Evolutionary conservation across 352 stramenopile species (phyloP).

Genomic region (Blastocystis sp.): DNA sequence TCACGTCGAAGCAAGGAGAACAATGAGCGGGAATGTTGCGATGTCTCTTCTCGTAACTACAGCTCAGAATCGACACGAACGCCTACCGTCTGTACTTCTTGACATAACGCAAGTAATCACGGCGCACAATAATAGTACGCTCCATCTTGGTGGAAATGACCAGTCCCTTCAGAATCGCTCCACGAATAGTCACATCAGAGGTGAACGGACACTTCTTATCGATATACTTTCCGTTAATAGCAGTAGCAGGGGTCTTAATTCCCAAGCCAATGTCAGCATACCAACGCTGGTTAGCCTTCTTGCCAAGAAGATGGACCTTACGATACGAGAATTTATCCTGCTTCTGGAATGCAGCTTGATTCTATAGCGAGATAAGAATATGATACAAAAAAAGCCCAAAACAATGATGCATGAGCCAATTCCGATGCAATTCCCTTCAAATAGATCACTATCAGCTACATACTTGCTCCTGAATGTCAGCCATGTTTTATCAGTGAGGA

Average conservation of each 20-base stretch:
- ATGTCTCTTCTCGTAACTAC: conserved; percentile 96
- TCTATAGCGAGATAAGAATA: not conserved
- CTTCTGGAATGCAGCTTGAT: conserved; percentile 51
- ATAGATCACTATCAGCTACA: not conserved
- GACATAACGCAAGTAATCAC: conserved; percentile 98
- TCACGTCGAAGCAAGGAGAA: conserved; percentile 89
- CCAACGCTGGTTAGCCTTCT: conserved; percentile 59
- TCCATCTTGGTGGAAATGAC: conserved; percentile 99
- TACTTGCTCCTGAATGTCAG: conserved; percentile 46
- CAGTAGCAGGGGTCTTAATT: conserved; percentile 43
- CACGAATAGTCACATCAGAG: conserved; percentile 95
- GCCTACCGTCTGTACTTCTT: conserved; percentile 87
- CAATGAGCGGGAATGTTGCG: conserved; percentile 97
- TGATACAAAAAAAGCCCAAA: not conserved
- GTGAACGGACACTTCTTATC: conserved; percentile 99
- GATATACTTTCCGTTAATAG: conserved; percentile 81
- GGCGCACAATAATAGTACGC: conserved; percentile 94
- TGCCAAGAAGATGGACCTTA: conserved; percentile 51
- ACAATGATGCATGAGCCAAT: no score
- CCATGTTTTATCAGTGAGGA: conserved; percentile 23
- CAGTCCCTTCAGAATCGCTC: conserved; percentile 92
- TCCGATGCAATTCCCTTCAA: no score
- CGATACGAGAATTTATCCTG: conserved; percentile 55
- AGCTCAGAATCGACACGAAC: not conserved
- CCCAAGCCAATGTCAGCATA: conserved; percentile 30